Percentiles rank a stretch among this genome's conserved stretches.
Evolutionary conservation across 2,329 filamentous ascomycete genomes (phyloP).

Genomic region (Penicillium fuscoglaucum): DNA sequence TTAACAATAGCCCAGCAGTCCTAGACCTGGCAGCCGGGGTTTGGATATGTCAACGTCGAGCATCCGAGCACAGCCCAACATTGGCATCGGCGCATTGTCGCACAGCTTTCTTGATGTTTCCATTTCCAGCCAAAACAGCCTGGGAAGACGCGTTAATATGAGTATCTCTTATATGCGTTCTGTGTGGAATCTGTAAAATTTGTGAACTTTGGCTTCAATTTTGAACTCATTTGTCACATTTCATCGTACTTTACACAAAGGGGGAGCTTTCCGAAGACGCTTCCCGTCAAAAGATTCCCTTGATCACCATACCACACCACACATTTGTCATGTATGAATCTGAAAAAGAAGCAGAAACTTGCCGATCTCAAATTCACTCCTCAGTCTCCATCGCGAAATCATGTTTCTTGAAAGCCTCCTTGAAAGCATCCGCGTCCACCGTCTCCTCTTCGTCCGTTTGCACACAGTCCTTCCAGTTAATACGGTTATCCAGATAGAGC

Average conservation of each 20-base stretch:
- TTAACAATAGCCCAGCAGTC: not conserved
- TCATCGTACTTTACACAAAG: constrained; percentile 5
- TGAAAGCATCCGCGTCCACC: constrained; percentile 74
- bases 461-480: constrained; percentile 80
- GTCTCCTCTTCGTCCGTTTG: constrained; percentile 78
- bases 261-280: not conserved
- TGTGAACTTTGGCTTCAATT: not conserved
- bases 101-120: not conserved
- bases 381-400: constrained; percentile 67
- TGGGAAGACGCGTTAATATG: not conserved
- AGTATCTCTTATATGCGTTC: not conserved
- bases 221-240: constrained; percentile 9
- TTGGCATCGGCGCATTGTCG: not conserved
- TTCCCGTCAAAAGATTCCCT: not conserved
- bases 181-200: not conserved
- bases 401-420: constrained; percentile 77
- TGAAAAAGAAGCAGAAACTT: not conserved
- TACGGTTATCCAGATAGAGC: constrained; percentile 72
- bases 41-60: not conserved
- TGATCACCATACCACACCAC: not conserved
- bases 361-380: not conserved
- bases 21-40: too few species aligned
- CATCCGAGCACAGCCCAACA: not conserved
- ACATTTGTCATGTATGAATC: not conserved
- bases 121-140: not conserved